Base-by-base conservation (phyloP, 2,329 filamentous ascomycete species). In the Penicillium sp. region DNA sequence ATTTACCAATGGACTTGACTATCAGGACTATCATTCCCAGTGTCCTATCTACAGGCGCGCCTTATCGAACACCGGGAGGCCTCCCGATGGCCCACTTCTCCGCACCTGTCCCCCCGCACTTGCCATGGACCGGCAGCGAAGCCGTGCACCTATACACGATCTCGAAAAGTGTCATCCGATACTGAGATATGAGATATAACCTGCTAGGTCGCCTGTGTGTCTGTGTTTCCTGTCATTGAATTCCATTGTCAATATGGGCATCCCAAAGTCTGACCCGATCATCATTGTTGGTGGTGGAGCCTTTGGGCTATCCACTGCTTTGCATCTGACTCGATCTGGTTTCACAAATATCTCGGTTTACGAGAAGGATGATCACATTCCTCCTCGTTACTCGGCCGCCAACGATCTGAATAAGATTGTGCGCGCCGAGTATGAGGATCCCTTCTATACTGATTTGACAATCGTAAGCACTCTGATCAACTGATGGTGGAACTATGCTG, bases 401-500 rank as follows among this genome's bases (percentile, higher is more conserved):
- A 83, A 84, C 55, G 83, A 86, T 58, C 64, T 86, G 24, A 86
- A 86, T 66, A 86, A 86, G 67, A 86, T 86, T 52, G 74, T 86
- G 34, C 77, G 83, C 2, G 81, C 79, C 4, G 82, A 86, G 58
- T 86, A 86, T 54, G 81, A 83, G 56, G 81, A 85, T 54, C 72
- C 75, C 0, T 83, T 83, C 52, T 85, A 86, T 55, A 81, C 81
- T 0, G 73, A 83, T 2, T 63, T 85, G 42, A 78, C 82, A 1
- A 69, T 84, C 50, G 81, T 81, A 68, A 55, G 74, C 60, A 11
- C 18, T 9, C 18, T 16, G 13, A 43, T 45, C 14, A 40, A 11
- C 24, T 5, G 2, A n/a, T 6, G 11, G n/a, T n/a, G 14, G 13
- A 36, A n/a, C 13, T 4, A 16, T 36, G n/a, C 34, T 36, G 34